Evolutionary conservation across 306 rosid species (phyloP), one percentile per base, ranked within the genome.

Genomic region (Mimosa pudica): DNA sequence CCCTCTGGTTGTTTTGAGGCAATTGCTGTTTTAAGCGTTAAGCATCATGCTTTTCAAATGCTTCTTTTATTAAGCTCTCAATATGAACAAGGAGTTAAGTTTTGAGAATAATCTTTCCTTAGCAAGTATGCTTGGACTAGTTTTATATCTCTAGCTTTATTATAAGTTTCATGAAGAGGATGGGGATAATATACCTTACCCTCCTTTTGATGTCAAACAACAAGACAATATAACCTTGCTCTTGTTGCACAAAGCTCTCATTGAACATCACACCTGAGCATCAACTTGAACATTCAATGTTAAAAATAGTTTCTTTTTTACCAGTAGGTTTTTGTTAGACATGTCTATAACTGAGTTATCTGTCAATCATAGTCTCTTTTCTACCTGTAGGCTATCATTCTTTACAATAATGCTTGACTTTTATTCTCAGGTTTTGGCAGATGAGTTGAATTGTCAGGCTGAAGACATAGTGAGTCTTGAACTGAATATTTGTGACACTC

Each of bases 401-500:
- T 46, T 76, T 71, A 65, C 61, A 70, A 58, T 70, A 47, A 38
- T 33, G 38, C 16, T 80, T 70, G 75, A 49, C 73, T 81, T 81
- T 77, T 46, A 77, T 82, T 78, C 55, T 52, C 87, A 94, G 98
- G 87, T 87, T 63, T 76, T 94, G 82, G 88, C 97, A 14, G 97
- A 92, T 36, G 97, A 92, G 89, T 87, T 94, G 73, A 81, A 86
- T 77, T 92, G 97, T 79, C 86, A 82, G 14, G 35, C 88, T 84
- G 88, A 89, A 62, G 96, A 91, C 82, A 91, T 94, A 82, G 88
- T 89, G 85, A 89, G 86, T 66, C 75, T 94, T 82, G 98, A 94
- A 84, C 86, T 92, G 75, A 94, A 91, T 86, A 87, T 94, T 81
- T 94, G 98, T 70, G 98, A 94, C 84, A 94, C 93, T 63, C 98